Percentiles rank a stretch among this genome's conserved stretches.
Evolutionary conservation across 305 asterid species (phyloP).

Genomic region (Salvia sclarea): DNA sequence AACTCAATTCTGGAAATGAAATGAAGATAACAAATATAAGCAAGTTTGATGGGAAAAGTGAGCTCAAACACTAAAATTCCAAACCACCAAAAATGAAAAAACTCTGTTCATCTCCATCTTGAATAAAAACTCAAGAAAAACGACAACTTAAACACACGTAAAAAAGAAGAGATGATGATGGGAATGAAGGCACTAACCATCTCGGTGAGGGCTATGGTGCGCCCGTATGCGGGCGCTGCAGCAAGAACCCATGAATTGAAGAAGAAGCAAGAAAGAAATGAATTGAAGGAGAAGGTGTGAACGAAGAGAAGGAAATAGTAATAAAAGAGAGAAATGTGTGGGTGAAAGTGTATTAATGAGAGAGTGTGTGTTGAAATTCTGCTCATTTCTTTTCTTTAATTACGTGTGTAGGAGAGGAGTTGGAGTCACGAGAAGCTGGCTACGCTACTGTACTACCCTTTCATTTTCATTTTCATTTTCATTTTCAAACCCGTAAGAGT

Average conservation of each 20-base stretch:
- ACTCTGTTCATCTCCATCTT: not conserved
- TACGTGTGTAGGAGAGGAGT: slow-evolving; percentile 43
- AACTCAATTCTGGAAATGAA: not conserved
- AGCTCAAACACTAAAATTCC: not conserved
- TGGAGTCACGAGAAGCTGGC: slow-evolving; percentile 65
- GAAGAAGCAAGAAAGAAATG: not conserved
- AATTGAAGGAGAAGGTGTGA: slow-evolving; percentile 26
- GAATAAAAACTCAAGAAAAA: slow-evolving; percentile 14
- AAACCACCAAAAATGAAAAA: slow-evolving; percentile 5
- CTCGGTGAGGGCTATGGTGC: slow-evolving; percentile 63
- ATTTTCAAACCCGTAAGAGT: slow-evolving; percentile 27
- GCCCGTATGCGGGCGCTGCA: slow-evolving; percentile 70
- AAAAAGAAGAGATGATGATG: too few species aligned
- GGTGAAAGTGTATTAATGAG: not conserved
- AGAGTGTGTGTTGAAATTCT: not conserved
- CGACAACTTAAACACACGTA: not conserved
- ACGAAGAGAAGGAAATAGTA: slow-evolving; percentile 6
- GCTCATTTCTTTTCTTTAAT: slow-evolving; percentile 8
- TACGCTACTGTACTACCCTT: slow-evolving; percentile 1
- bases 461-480: slow-evolving; percentile 22
- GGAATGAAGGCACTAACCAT: slow-evolving; percentile 53
- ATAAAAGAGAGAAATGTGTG: not conserved
- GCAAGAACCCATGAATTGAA: slow-evolving; percentile 73
- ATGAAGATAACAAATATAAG: not conserved
- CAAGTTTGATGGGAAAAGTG: not conserved